These are phyloP conservation scores for Spathaspora gorwiae DNA, from an alignment of 805 yeast species.

Conservation along the genomic window DNA sequence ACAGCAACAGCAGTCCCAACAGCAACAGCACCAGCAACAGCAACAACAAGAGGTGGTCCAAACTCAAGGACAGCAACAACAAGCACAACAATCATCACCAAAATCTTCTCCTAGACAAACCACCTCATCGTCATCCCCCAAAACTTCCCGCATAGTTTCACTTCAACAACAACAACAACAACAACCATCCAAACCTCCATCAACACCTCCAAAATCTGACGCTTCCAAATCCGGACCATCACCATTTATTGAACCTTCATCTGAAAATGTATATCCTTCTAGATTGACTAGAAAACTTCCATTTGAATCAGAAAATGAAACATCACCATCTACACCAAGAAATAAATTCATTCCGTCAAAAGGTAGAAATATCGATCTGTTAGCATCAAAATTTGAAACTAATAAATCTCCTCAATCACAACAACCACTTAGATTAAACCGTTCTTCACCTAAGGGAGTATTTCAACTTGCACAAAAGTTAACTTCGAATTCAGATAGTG, in stretches of 20 bases:
- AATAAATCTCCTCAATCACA: background rate
- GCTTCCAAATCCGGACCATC: background rate
- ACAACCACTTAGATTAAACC: background rate
- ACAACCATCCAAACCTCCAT: background rate
- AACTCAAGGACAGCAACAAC: background rate
- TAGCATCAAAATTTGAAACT: constrained; percentile 22
- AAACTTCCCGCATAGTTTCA: too few species aligned
- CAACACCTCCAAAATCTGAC: background rate
- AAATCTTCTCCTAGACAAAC: background rate
- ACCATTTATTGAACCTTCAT: background rate
- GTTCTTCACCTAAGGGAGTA: constrained; percentile 8
- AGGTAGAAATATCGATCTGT: constrained; percentile 11
- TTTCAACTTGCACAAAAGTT: constrained; percentile 24
- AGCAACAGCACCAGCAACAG: background rate
- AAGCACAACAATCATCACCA: background rate
- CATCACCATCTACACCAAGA: background rate
- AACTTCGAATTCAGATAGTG: constrained; percentile 8
- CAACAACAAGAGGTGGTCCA: background rate
- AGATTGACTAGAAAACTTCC: too few species aligned
- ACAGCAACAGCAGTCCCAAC: background rate
- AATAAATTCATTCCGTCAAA: background rate
- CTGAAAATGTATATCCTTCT: background rate
- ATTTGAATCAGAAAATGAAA: too few species aligned
- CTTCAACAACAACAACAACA: background rate
- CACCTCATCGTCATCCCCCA: background rate